These are phyloP conservation scores for Pythium vanterpoolii DNA, from an alignment of 352 stramenopile genomes.

Conservation along the genomic window DNA sequence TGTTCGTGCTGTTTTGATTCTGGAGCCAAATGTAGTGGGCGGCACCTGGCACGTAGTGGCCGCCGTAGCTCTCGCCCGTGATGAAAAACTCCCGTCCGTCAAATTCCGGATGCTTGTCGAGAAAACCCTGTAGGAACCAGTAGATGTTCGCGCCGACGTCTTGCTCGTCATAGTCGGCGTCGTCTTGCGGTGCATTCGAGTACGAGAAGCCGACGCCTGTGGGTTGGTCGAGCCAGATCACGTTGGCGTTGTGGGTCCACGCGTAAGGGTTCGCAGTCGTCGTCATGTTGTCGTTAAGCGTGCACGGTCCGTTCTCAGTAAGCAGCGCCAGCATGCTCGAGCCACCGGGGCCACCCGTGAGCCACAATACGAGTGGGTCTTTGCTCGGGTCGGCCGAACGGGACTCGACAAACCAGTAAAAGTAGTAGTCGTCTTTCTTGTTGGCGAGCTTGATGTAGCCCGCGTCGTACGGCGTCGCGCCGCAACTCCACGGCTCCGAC, in stretches of 20 bases:
- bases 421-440: conserved; percentile 48
- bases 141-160: conserved; percentile 46
- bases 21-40: conserved; percentile 40
- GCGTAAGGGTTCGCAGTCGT: conserved; percentile 36
- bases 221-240: conserved; percentile 50
- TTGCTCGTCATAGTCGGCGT: conserved; percentile 36
- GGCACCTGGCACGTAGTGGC: conserved; percentile 48
- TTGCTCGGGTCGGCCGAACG: conserved; percentile 22
- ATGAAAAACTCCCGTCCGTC: conserved; percentile 42
- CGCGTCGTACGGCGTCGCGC: conserved; percentile 34
- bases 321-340: conserved; percentile 38
- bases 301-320: conserved; percentile 48
- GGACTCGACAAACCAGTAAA: conserved; percentile 67
- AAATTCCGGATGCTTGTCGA: conserved; percentile 42
- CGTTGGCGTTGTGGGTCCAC: conserved; percentile 49
- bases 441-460: conserved; percentile 48
- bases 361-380: conserved; percentile 56
- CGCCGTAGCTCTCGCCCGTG: conserved; percentile 56
- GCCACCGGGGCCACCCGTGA: conserved; percentile 43
- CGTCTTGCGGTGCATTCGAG: conserved; percentile 16
- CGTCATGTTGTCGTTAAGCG: conserved; percentile 28
- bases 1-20: conserved; percentile 12
- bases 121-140: conserved; percentile 51
- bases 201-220: conserved; percentile 38
- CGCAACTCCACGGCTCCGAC: conserved; percentile 28